A percentile compares a stretch with the other conserved stretches of the same genome.
Conservation (phyloP, 352 stramenopile species). For the Pythium monospermum region DNA sequence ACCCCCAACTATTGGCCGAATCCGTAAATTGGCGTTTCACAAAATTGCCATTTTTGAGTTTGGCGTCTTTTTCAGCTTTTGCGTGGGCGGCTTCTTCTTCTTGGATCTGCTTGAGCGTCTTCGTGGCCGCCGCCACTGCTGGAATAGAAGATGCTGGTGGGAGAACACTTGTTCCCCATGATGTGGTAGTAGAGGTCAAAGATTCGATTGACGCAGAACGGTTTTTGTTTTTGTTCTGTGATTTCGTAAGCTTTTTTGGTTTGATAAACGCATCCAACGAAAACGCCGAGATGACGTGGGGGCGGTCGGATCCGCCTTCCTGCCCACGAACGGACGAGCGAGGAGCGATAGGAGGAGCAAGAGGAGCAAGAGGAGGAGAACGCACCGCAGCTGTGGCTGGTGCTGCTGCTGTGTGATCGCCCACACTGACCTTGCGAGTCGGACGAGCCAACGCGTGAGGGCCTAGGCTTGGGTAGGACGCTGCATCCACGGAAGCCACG, state of each 20-base stretch:
- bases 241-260: slow-evolving; percentile 32
- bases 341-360: slow-evolving; percentile 11
- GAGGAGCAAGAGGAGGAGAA: not conserved
- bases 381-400: too few relatives aligned
- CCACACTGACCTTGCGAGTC: too few relatives aligned
- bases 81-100: slow-evolving; percentile 45
- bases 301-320: slow-evolving; percentile 41
- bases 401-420: too few relatives aligned
- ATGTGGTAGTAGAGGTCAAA: not conserved
- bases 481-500: too few relatives aligned
- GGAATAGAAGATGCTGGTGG: not conserved
- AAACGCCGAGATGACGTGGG: slow-evolving; percentile 46
- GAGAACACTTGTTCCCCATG: slow-evolving; percentile 24
- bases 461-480: too few relatives aligned
- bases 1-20: slow-evolving; percentile 68
- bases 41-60: slow-evolving; percentile 33
- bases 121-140: not conserved
- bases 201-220: slow-evolving; percentile 16
- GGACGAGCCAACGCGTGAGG: too few relatives aligned
- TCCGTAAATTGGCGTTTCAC: slow-evolving; percentile 30
- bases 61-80: slow-evolving; percentile 37
- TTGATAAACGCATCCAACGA: slow-evolving; percentile 66
- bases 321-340: slow-evolving; percentile 39
- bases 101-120: slow-evolving; percentile 57
- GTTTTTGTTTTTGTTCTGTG: too few relatives aligned